A percentile compares a stretch with the other conserved stretches of the same genome.
Conservation (phyloP, 1,284 basidiomycete species). For the Irpex sp. region DNA sequence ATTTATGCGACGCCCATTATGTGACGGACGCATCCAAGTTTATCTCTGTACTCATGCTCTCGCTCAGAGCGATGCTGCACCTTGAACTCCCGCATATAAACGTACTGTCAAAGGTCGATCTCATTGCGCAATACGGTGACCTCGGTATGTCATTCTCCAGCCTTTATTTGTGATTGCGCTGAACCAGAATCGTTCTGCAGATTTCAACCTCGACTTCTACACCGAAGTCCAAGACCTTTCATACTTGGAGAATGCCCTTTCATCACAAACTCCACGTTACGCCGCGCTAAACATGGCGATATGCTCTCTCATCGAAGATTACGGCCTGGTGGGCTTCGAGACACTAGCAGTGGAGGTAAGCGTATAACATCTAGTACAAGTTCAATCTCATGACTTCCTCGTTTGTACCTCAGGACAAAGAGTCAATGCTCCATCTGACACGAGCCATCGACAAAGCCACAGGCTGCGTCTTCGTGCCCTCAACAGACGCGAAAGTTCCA, state of each 20-base stretch:
- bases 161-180: conserved; percentile 9
- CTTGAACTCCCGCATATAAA: conserved; percentile 97
- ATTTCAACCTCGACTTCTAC: conserved; percentile 97
- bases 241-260: conserved; percentile 80
- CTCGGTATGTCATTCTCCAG: conserved; percentile 52
- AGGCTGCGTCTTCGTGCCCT: conserved; percentile 83
- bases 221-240: conserved; percentile 97
- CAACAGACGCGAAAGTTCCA: conserved; percentile 44
- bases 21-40: conserved; percentile 97
- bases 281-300: conserved; percentile 84
- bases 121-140: conserved; percentile 84
- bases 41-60: conserved; percentile 88
- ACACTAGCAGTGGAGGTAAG: conserved; percentile 91
- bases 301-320: conserved; percentile 92
- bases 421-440: conserved; percentile 87
- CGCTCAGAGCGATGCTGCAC: conserved; percentile 96
- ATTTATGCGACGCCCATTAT: conserved; percentile 95
- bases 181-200: conserved; percentile 25
- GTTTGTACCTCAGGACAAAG: conserved; percentile 67
- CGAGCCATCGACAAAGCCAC: conserved; percentile 84
- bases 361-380: neutral
- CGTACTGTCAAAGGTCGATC: conserved; percentile 94
- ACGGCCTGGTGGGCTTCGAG: conserved; percentile 93
- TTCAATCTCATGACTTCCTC: neutral
- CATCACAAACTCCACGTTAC: conserved; percentile 64